phyloP scores from a whole-genome alignment of 2,329 filamentous ascomycete species.

The Fusarium praegraminearum region DNA sequence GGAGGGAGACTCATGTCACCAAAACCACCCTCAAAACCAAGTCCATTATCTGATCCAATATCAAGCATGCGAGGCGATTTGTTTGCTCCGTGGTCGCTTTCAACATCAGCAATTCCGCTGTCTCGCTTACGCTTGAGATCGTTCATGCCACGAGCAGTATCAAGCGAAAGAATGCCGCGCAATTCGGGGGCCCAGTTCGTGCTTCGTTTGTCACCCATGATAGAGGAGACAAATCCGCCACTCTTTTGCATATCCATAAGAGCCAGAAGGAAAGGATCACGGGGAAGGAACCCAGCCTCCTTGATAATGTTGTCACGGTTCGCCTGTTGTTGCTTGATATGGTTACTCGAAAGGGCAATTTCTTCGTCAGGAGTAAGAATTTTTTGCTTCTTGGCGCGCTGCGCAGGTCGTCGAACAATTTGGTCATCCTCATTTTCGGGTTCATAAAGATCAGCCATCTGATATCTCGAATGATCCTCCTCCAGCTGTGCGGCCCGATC shows the following conservation, averaged over 20 bases:
- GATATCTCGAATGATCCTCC: constrained; percentile 65
- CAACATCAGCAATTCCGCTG: constrained; percentile 84
- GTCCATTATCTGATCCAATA: constrained; percentile 74
- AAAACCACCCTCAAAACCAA: constrained; percentile 59
- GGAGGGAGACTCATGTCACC: constrained; percentile 66
- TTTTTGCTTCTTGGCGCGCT: constrained; percentile 81
- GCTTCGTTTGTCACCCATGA: constrained; percentile 84
- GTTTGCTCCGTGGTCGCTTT: constrained; percentile 71
- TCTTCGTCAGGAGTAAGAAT: constrained; percentile 84
- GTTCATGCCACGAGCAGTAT: constrained; percentile 78
- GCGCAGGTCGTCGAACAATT: constrained; percentile 75
- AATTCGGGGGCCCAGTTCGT: constrained; percentile 92
- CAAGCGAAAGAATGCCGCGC: constrained; percentile 89
- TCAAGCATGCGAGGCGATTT: constrained; percentile 76
- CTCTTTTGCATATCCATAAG: constrained; percentile 93
- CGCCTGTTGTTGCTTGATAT: constrained; percentile 88
- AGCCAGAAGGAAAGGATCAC: constrained; percentile 86
- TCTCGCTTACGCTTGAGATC: constrained; percentile 96
- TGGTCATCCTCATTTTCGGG: constrained; percentile 68
- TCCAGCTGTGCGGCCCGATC: constrained; percentile 70
- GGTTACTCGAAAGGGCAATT: constrained; percentile 79
- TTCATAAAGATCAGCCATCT: constrained; percentile 71
- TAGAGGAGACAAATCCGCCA: constrained; percentile 88
- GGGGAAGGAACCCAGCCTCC: constrained; percentile 83
- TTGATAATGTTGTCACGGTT: constrained; percentile 90